Base-by-base conservation (phyloP, 1,284 basidiomycete genomes). In the Apiotrichum porosum region DNA sequence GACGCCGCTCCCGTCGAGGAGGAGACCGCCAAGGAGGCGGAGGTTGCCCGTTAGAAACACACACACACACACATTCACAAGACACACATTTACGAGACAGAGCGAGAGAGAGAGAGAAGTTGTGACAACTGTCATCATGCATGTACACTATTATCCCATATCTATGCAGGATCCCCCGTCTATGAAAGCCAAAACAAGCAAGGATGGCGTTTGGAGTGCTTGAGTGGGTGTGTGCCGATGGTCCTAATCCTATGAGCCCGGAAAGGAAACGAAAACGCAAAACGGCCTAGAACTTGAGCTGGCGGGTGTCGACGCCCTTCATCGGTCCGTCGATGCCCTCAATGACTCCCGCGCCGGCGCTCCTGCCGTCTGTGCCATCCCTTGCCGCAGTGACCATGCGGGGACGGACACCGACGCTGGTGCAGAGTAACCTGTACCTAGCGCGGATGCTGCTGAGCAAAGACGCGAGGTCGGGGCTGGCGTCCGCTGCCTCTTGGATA, bases 361-460 rank as follows among this genome's bases (percentile, higher is more conserved):
- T 28, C n/a, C 32, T 19, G 3, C 39, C 40, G 15, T 42, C 54
- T 19, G 40, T 44, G 22, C 47, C 52, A 19, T 48, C 51, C 17
- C 41, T 47, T 3, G 35, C 33, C 6, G 65, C 63, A n/a, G 64
- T 62, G 1, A 62, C 61, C 33, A 78, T 49, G 14, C 76, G 51
- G 1, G 88, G 84, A 30, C 82, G 76, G 9, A 89, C 78, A 30
- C 87, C 86, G n/a, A 97, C 76, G 0, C 81, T 81, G 0, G 90
- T 83, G 62, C 92, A 97, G 18, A 91, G 80, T 0, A 84, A 79
- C 60, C 86, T 86, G 74, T 97, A 95, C 58, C 88, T 80, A 3
- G 91, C 88, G 26, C 90, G 82, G 54, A 95, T 93, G 57, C 86
- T 83, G 34, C 83, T 81, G 51, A 94, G 81, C 21, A 92, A 80